Evolutionary conservation across 371 early-diverging fungal genomes (phyloP).

Genomic region (Mucor irregularis): DNA sequence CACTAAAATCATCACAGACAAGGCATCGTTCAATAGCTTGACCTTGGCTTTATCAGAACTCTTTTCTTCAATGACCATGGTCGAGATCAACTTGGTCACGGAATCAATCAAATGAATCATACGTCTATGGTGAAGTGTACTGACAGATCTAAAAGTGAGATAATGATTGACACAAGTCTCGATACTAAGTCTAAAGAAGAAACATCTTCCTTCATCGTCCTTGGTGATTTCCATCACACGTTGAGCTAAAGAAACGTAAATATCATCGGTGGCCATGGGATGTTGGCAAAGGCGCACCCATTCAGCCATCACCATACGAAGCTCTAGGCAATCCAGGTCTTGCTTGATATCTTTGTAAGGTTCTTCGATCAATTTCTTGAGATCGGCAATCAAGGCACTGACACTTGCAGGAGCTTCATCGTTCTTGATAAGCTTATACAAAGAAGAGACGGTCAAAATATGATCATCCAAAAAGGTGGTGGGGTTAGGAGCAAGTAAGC

Average conservation of each 20-base stretch:
- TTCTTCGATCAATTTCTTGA: slow-evolving; percentile 20
- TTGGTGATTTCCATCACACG: slow-evolving; percentile 64
- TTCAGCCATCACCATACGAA: slow-evolving; percentile 73
- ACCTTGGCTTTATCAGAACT: slow-evolving; percentile 55
- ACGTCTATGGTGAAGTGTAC: slow-evolving; percentile 41
- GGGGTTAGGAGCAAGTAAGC: slow-evolving; percentile 60
- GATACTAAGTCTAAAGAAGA: slow-evolving; percentile 87
- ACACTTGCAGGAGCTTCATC: slow-evolving; percentile 62
- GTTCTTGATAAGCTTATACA: slow-evolving; percentile 58
- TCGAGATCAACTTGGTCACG: slow-evolving; percentile 72
- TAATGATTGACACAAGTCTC: slow-evolving; percentile 79
- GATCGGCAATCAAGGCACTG: slow-evolving; percentile 22
- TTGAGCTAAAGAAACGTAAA: slow-evolving; percentile 55
- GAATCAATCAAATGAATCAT: slow-evolving; percentile 79
- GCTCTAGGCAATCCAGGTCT: slow-evolving; percentile 60
- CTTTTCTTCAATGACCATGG: slow-evolving; percentile 53
- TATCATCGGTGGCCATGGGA: slow-evolving; percentile 73
- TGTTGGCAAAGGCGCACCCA: slow-evolving; percentile 90
- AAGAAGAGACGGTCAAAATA: slow-evolving; percentile 66
- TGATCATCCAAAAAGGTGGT: slow-evolving; percentile 71
- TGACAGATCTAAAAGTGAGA: slow-evolving; percentile 47
- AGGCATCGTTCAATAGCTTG: slow-evolving; percentile 69
- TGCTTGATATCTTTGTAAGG: slow-evolving; percentile 37
- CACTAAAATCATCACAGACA: slow-evolving; percentile 83
- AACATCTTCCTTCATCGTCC: slow-evolving; percentile 66